These are phyloP conservation scores for Cavenderia fasciculata DNA, from an alignment of 78 protist genomes.

Conservation along the genomic window DNA sequence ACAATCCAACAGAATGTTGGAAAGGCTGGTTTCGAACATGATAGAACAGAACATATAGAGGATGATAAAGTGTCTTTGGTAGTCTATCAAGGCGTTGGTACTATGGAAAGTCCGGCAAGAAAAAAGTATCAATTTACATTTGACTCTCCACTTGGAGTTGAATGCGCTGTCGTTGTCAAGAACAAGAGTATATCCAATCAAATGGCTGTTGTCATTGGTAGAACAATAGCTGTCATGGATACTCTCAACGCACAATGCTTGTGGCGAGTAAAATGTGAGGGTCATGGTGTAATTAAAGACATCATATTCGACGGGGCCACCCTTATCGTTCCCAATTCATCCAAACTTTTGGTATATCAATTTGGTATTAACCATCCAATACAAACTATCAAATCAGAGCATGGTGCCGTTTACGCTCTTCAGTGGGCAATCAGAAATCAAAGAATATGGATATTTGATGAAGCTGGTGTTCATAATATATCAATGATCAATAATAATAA, in stretches of 20 bases:
- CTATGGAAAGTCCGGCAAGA: not conserved
- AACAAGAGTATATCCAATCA: not conserved
- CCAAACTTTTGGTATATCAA: constrained; percentile 6
- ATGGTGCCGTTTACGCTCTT: constrained; percentile 63
- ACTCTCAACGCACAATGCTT: not conserved
- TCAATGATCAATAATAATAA: not conserved
- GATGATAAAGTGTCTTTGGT: constrained; percentile 1
- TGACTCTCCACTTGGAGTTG: constrained; percentile 3
- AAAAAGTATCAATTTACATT: too few relatives aligned
- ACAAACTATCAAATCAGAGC: not conserved
- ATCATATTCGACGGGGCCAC: not conserved
- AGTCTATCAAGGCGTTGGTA: not conserved
- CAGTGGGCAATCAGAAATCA: constrained; percentile 34
- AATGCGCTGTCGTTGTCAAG: not conserved
- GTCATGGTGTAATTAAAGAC: constrained; percentile 58
- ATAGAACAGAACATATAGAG: constrained; percentile 21
- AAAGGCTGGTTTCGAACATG: constrained; percentile 40
- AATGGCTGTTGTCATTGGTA: constrained; percentile 22
- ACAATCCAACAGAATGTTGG: constrained; percentile 53
- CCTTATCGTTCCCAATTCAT: constrained; percentile 28
- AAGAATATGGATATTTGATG: constrained; percentile 72
- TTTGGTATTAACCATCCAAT: not conserved
- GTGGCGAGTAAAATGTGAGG: not conserved
- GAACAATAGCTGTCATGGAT: constrained; percentile 18
- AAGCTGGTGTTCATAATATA: constrained; percentile 52